phyloP scores from a whole-genome alignment of 2,329 filamentous ascomycete genomes.

The Leptographium wingfieldii region DNA sequence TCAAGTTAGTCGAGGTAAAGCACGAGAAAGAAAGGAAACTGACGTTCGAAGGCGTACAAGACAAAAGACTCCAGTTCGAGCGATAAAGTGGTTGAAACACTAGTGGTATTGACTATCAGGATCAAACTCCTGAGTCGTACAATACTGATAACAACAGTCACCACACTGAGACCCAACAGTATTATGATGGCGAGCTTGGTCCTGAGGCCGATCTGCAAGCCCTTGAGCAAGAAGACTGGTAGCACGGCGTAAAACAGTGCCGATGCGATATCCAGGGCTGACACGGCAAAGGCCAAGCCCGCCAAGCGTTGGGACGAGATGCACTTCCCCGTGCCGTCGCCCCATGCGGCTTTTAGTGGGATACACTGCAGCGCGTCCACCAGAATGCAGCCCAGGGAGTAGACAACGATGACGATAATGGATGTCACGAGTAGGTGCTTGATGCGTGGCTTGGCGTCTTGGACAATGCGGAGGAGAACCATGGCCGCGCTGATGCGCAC shows the following conservation, averaged over 20 bases:
- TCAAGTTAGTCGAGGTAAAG: background rate
- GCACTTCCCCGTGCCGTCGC: background rate
- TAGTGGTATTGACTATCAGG: background rate
- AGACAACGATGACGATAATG: background rate
- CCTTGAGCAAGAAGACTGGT: background rate
- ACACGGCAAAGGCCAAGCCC: background rate
- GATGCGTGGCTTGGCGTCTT: background rate
- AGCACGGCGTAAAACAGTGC: background rate
- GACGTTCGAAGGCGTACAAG: background rate
- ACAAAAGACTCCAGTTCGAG: background rate
- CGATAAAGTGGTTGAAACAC: background rate
- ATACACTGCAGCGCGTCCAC: background rate
- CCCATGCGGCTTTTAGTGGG: background rate
- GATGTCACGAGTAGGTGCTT: background rate
- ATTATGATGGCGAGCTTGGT: background rate
- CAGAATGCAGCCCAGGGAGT: background rate
- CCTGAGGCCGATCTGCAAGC: background rate
- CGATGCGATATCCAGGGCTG: background rate
- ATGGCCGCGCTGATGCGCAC: background rate
- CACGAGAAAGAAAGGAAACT: background rate
- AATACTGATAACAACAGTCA: background rate
- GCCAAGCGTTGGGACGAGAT: background rate
- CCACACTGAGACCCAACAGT: background rate
- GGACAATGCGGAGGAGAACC: conserved; percentile 1
- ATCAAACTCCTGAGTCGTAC: background rate